Evolutionary conservation across 176 grass and related monocot genomes (phyloP), one percentile per base, ranked within the genome.

Genomic region (Raddia distichophylla): DNA sequence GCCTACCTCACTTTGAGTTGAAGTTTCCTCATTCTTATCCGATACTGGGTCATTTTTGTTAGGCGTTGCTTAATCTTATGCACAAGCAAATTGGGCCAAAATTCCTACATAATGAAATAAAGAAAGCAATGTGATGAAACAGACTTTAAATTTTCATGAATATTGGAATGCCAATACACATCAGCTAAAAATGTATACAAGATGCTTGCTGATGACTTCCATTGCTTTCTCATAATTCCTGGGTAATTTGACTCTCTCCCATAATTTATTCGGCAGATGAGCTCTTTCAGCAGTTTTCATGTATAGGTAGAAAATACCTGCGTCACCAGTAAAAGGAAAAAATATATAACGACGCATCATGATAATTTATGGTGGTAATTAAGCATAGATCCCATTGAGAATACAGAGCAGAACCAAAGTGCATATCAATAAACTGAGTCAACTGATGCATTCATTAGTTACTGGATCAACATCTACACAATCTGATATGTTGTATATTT

Each of bases 241-340:
- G 0, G 92, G 95, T 40, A 98, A 86, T 69, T 93, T 95, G 55
- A 98, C 84, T 78, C 93, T 94, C 88, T 95, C 88, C 95, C 95
- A 98, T 71, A 95, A 74, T 95, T 93, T 87, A 57, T 93, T 98
- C 42, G 95, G 92, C 85, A 88, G 85, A 82, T 98, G 95, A 51
- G 95, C 92, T 86, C 95, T 90, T 93, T 98, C 95, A 54, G 91
- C 94, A 65, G 95, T 98, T 91, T 98, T 98, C 90, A 98, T 98
- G 70, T 98, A 98, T 56, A 98, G 76, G 71, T 93, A 98, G 86
- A 98, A 95, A 14, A 98, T 64, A 75, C 92, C 95, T 98, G 88
- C 80, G 86, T 8, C 27, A 64, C 8, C 18, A 48, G 54, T 48
- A 48, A 50, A 32, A 64, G 62, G 53, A 6, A 37, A 45, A 74